Conservation (phyloP, 306 rosid genomes). For the Begonia peltatifolia region DNA sequence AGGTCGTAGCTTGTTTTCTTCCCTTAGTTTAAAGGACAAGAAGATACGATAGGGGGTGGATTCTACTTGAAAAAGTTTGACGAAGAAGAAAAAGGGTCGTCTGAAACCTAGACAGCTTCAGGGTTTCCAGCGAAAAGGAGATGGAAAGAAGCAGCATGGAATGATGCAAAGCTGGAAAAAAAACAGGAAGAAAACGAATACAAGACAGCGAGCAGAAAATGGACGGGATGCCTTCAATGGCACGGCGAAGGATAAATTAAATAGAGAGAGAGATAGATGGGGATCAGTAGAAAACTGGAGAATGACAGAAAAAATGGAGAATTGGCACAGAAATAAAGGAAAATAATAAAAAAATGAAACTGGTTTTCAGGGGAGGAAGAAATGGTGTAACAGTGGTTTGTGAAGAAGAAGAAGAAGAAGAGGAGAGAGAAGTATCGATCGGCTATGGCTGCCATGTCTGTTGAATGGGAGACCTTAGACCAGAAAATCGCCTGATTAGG, state of each 20-base stretch:
- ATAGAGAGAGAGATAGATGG: conserved; percentile 17
- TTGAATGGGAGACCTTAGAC: conserved; percentile 79
- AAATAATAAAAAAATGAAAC: conserved; percentile 1
- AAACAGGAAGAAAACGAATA: conserved; percentile 27
- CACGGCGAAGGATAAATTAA: conserved; percentile 40
- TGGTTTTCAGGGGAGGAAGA: background rate
- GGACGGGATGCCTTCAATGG: conserved; percentile 64
- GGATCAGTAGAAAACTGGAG: conserved; percentile 23
- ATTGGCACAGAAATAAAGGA: conserved; percentile 81
- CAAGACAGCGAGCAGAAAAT: conserved; percentile 25
- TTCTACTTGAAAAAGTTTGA: no score
- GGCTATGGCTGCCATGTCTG: conserved; percentile 50
- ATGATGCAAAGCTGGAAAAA: background rate
- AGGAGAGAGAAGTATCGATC: background rate
- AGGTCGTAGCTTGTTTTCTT: background rate
- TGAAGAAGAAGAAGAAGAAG: background rate
- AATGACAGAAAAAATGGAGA: conserved; percentile 32
- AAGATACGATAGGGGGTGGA: background rate
- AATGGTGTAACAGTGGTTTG: no score
- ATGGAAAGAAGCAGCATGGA: no score
- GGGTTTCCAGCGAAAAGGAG: no score
- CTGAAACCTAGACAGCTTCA: no score
- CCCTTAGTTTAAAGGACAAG: background rate
- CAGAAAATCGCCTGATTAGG: conserved; percentile 52
- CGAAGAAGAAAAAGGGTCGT: no score